phyloP scores from a whole-genome alignment of 768 basidiomycete species.

The Candolleomyces efflorescens region DNA sequence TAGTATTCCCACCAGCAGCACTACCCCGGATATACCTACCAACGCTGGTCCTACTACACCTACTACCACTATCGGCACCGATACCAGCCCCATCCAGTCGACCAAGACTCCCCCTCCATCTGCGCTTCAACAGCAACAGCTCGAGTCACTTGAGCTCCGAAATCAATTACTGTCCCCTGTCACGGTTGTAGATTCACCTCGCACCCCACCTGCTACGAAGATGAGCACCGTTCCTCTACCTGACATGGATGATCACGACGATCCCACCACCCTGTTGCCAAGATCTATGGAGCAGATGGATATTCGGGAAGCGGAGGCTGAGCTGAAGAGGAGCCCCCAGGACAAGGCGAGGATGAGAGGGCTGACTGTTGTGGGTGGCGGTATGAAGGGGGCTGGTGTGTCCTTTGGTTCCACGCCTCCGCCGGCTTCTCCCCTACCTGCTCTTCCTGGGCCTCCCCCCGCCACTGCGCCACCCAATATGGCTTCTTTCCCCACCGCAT shows the following conservation, averaged over 20 bases:
- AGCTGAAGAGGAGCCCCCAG: conserved; percentile 3
- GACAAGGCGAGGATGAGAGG: conserved; percentile 4
- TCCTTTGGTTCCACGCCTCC: conserved; percentile 5
- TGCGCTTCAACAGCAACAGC: background rate
- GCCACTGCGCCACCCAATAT: conserved; percentile 6
- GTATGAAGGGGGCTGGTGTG: background rate
- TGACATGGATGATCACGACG: conserved; percentile 17
- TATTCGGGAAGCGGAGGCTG: conserved; percentile 5
- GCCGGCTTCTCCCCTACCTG: conserved; percentile 4
- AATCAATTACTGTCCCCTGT: conserved; percentile 7
- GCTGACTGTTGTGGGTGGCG: background rate
- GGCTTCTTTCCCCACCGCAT: background rate
- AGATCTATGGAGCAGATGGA: conserved; percentile 8
- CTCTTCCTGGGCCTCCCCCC: background rate
- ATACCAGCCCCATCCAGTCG: background rate
- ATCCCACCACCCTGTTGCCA: conserved; percentile 11
- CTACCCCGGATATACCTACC: background rate
- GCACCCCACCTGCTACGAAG: conserved; percentile 25
- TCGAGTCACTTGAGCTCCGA: conserved; percentile 4
- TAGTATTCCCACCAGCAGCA: background rate
- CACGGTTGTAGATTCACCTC: conserved; percentile 11
- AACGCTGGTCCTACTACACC: conserved; percentile 5
- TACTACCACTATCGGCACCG: conserved; percentile 4
- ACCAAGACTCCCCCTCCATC: background rate
- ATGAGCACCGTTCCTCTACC: conserved; percentile 31